Conservation (phyloP, 768 basidiomycete species). For the Trametes punicea region DNA sequence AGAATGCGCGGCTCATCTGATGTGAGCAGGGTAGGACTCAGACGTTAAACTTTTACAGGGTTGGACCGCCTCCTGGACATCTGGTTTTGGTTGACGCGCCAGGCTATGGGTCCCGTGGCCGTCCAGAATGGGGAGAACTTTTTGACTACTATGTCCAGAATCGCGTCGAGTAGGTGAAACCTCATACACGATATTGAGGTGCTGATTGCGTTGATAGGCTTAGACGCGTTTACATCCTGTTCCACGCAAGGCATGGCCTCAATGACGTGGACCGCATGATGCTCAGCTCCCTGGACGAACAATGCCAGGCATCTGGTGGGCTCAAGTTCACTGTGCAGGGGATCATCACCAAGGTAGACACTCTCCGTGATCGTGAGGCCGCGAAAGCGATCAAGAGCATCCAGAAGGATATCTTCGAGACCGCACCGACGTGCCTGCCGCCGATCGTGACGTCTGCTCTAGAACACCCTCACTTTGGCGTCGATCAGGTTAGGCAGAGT, state of each 20-base stretch:
- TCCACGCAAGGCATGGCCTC: slow-evolving; percentile 66
- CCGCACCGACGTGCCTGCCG: slow-evolving; percentile 58
- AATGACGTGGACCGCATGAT: slow-evolving; percentile 56
- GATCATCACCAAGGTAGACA: slow-evolving; percentile 70
- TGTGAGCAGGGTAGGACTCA: slow-evolving; percentile 62
- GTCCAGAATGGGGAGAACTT: slow-evolving; percentile 69
- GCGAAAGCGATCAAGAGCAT: slow-evolving; percentile 39
- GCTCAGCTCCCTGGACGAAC: slow-evolving; percentile 50
- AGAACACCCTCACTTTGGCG: slow-evolving; percentile 51
- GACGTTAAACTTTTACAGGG: slow-evolving; percentile 66
- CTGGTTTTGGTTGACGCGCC: slow-evolving; percentile 76
- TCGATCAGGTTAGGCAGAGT: slow-evolving; percentile 53
- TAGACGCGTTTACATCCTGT: slow-evolving; percentile 64
- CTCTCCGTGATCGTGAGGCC: slow-evolving; percentile 35
- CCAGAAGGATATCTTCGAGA: slow-evolving; percentile 48
- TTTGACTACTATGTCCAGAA: slow-evolving; percentile 63
- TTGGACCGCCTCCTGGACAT: slow-evolving; percentile 51
- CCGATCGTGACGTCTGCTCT: slow-evolving; percentile 57
- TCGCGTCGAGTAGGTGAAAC: slow-evolving; percentile 53
- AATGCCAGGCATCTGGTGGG: slow-evolving; percentile 33
- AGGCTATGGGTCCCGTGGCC: slow-evolving; percentile 73
- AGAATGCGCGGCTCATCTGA: neutral
- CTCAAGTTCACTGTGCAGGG: slow-evolving; percentile 62
- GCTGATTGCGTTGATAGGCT: slow-evolving; percentile 40
- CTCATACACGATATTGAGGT: neutral